Evolutionary conservation across 139 green algal genomes (phyloP), one percentile per base, ranked within the genome.

Genomic region (Ettlia oleoabundans): DNA sequence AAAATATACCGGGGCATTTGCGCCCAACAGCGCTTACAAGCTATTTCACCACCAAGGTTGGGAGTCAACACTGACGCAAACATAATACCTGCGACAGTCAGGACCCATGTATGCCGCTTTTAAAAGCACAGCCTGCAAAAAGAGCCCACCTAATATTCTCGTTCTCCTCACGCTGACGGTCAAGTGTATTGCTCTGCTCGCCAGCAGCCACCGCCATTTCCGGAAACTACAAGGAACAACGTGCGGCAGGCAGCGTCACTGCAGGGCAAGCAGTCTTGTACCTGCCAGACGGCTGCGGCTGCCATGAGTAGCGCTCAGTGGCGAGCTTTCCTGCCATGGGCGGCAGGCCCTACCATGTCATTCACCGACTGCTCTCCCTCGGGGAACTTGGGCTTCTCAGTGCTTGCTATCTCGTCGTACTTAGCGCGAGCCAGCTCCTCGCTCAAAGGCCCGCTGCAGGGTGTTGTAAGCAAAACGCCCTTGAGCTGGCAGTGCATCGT

Each of bases 341-440:
- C 47, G 13, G n/a, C 2, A 26, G 28, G 10, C 15, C 72, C 26
- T 35, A 80, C 73, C 68, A 62, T 58, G 10, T 87, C 82, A 2
- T 68, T 82, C 18, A 87, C 64, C 1, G 26, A 38, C 55, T 38
- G 33, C 47, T 82, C 73, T 2, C 75, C 75, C 21, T 63, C 38
- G 0, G 65, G 78, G 22, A 53, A 82, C 35, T 80, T 51, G 19
- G 64, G 35, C 62, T 74, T 83, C 62, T 78, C 71, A 2, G 32
- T 64, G 40, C 35, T 61, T 10, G 33, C 24, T 24, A 86, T 84
- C 69, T 86, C 82, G 2, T 69, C 9, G 33, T 86, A 86, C 71
- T 82, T 86, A 58, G 70, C 82, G 10, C 58, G 35, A 8, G 82
- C 82, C 21, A 82, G 52, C 8, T 64, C 33, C 7, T 28, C 32